Base-by-base conservation (phyloP, 164 flowering plant species). In the Tetracentron sinense region DNA sequence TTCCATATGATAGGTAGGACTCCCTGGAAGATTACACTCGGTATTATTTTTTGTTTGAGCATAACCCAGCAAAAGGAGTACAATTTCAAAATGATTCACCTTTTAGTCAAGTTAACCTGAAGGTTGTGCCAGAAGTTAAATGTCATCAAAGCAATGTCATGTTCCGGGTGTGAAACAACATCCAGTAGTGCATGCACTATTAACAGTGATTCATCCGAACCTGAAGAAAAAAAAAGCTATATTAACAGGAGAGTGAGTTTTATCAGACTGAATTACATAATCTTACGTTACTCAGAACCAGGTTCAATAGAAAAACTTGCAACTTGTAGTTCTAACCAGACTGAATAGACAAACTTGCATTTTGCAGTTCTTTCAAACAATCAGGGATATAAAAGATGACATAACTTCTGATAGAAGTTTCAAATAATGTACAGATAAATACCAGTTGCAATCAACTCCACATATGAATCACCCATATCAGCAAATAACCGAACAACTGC, bases 391-490 rank as follows among this genome's bases (percentile, higher is more conserved):
- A 28, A 54, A 50, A 6, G 26, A 14, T 2, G n/a, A 12, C 31
- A 51, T 17, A 29, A 25, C 26, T 54, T 38, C 29, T 11, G 60
- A 6, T 12, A 49, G 7, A 20, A 8, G 31, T 42, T 63, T 29
- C 6, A 35, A 68, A 20, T 19, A 42, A 38, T 25, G 28, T 25
- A 35, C 53, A 58, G 23, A 20, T 31, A 56, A 29, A 38, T 88
- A 94, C 99, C 99, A 72, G 81, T 82, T 69, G 97, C 99, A 78
- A 95, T 95, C 74, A 90, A 77, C 61, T 92, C 89, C 71, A 90
- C 92, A 81, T 95, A 95, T 21, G 97, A 85, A 82, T 92, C 99
- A 64, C 99, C 99, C 90, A 95, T 84, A 72, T 95, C 97, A 64
- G 99, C 88, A 85, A 95, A 88, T 62, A 92, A 77, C 12, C 96